Base-by-base conservation (phyloP, 768 basidiomycete genomes). In the Lentinula lateritia region DNA sequence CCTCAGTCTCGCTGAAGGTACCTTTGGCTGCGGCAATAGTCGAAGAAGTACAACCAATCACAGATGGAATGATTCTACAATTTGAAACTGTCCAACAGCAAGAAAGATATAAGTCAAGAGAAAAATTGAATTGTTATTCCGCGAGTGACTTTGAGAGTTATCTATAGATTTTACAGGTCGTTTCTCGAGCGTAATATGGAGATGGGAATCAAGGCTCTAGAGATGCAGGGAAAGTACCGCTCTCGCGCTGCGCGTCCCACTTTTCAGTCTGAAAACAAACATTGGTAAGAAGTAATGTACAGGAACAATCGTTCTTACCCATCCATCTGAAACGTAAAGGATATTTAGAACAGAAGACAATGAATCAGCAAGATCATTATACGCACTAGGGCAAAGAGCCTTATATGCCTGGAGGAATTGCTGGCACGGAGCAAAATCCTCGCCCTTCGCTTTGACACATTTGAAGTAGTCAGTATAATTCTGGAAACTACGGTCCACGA, bases 391-490 rank as follows among this genome's bases (percentile, higher is more conserved):
- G 79, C 97, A 99, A 62, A 98, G 86, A 45, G 95, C 94, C 80
- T 93, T 84, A 82, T 94, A 99, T 34, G 92, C 92, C 74, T 87
- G 85, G 80, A 90, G 92, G 87, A 99, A 99, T 76, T 97, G 95
- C 80, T 94, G 94, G 89, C 97, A 98, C 1, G 97, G 95, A n/a
- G 89, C 87, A 73, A 88, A 98, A 62, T 98, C 97, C 67, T 99
- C 97, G 67, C 97, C 97, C 79, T 97, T 98, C 68, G 95, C 95
- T 68, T 90, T 76, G 68, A 98, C 78, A 75, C 97, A 99, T 76
- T 96, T 96, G 87, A 95, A 94, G 83, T 97, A 98, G 77, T 99
- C 97, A 63, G 91, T 90, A 75, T 95, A 98, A 80, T 96, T 95
- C 79, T 96, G 93, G 85, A 86, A 91, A 78, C 90, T 92, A 66